Percentiles rank a stretch among this genome's conserved stretches.
Evolutionary conservation across 495 filamentous ascomycete genomes (phyloP).

Genomic region (Achaetomiella virescens): DNA sequence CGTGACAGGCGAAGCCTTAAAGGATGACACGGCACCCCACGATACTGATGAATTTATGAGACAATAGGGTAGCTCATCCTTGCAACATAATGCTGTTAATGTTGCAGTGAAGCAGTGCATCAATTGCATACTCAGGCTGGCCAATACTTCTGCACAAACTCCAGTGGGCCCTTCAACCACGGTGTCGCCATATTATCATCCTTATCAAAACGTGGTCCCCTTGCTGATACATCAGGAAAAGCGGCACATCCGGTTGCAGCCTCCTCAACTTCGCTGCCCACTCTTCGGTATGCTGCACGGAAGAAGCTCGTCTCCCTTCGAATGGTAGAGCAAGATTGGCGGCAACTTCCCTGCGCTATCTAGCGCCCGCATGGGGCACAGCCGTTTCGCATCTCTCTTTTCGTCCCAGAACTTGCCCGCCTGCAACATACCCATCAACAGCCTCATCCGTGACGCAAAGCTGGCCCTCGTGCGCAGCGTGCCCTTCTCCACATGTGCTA

Average conservation of each 20-base stretch:
- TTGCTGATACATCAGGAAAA: not conserved
- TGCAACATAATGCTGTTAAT: no score
- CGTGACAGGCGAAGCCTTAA: no score
- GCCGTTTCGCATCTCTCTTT: not conserved
- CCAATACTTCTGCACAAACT: slow-evolving; percentile 1
- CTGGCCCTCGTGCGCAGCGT: not conserved
- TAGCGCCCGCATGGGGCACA: not conserved
- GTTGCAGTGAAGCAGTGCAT: no score
- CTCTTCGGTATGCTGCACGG: not conserved
- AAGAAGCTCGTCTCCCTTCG: not conserved
- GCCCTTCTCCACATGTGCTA: not conserved
- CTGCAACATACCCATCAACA: not conserved
- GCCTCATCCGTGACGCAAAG: not conserved
- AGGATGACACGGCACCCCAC: no score
- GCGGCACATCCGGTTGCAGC: not conserved
- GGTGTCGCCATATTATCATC: not conserved
- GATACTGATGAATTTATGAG: no score
- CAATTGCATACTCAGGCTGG: not conserved
- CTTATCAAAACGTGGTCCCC: not conserved
- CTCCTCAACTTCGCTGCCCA: not conserved
- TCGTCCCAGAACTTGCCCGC: not conserved
- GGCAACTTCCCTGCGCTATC: not conserved
- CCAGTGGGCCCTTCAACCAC: not conserved
- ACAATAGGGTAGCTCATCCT: no score
- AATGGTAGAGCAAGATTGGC: not conserved